Evolutionary conservation across 208 protist species (phyloP).

Genomic region (Herpetomonas tarakana): DNA sequence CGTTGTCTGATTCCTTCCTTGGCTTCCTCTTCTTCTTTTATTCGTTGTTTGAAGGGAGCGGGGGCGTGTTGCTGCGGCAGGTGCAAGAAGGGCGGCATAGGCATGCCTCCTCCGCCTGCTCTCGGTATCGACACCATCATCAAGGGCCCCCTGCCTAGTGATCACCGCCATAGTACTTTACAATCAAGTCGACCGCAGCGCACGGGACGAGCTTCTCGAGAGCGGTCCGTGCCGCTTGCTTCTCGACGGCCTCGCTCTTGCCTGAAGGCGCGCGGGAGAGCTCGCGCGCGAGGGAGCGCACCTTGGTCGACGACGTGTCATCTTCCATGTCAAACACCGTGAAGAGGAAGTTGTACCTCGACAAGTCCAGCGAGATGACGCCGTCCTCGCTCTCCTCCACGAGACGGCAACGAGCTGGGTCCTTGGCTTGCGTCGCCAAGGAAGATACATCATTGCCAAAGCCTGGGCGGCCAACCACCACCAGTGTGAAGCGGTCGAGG

Average conservation of each 20-base stretch:
- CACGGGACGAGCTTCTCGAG: background rate
- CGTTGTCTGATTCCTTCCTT: no score
- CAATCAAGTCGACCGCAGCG: slow-evolving; percentile 5
- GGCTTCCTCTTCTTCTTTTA: no score
- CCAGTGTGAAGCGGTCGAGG: slow-evolving; percentile 47
- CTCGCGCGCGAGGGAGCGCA: slow-evolving; percentile 43
- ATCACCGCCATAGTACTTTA: slow-evolving; percentile 7
- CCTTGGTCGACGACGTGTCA: slow-evolving; percentile 50
- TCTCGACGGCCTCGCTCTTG: no score
- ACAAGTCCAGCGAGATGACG: slow-evolving; percentile 33
- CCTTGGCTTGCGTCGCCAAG: background rate
- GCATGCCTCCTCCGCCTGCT: background rate
- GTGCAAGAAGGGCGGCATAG: background rate
- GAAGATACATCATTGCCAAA: background rate
- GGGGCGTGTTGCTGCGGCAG: slow-evolving; percentile 4
- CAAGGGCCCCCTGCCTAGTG: background rate
- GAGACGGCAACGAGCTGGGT: slow-evolving; percentile 3
- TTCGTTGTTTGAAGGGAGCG: no score
- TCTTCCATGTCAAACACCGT: slow-evolving; percentile 27
- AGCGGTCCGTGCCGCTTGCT: no score
- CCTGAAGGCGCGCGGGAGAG: background rate
- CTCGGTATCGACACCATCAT: background rate
- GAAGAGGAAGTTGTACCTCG: slow-evolving; percentile 39
- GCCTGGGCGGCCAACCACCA: slow-evolving; percentile 27
- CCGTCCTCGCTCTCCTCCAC: slow-evolving; percentile 16